Evolutionary conservation across 139 green algal species (phyloP), one percentile per base, ranked within the genome.

Genomic region (Astrephomene gubernaculifera): DNA sequence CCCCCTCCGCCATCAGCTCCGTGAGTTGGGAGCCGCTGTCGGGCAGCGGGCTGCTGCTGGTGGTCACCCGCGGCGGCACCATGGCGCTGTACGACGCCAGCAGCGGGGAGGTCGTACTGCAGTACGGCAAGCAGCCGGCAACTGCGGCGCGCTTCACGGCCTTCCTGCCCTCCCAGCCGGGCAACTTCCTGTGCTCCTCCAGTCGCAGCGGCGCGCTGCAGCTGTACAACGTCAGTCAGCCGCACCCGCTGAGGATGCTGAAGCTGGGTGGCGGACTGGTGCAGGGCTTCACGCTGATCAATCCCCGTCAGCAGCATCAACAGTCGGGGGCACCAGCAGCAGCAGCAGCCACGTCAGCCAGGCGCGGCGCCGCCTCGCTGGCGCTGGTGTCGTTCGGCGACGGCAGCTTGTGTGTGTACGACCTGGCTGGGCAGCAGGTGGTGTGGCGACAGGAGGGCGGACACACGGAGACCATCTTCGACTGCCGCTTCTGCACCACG

Each of bases 391-490:
- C 86, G n/a, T 90, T 90, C 54, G 54, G 75, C 43, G 88, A 91
- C 64, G 87, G 87, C 64, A 79, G 64, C 22, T 57, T 91, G 39
- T 68, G 71, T 25, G n/a, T 27, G 35, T 78, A 49, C 36, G 76
- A 76, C 39, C 43, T 88, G 60, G 35, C 38, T 17, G 25, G 12
- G 0, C 63, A 85, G 76, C 39, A 43, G 57, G 35, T 81, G 78
- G 27, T 83, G 60, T 83, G 76, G 76, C 76, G 76, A 39, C 76
- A 83, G 60, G 76, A 83, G 72, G 83, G 85, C 3, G 90, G 91
- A 2, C 91, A 94, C 76, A 94, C 90, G 39, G 91, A 94, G 57
- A 94, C 91, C 24, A 75, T 94, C 7, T 94, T 94, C 71, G 83
- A 86, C 70, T 93, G 90, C 79, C 49, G 71, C 43, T 89, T 93